Percentiles rank a stretch among this genome's conserved stretches.
Evolutionary conservation across 2,329 filamentous ascomycete species (phyloP).

Genomic region (Falciphora oryzae): DNA sequence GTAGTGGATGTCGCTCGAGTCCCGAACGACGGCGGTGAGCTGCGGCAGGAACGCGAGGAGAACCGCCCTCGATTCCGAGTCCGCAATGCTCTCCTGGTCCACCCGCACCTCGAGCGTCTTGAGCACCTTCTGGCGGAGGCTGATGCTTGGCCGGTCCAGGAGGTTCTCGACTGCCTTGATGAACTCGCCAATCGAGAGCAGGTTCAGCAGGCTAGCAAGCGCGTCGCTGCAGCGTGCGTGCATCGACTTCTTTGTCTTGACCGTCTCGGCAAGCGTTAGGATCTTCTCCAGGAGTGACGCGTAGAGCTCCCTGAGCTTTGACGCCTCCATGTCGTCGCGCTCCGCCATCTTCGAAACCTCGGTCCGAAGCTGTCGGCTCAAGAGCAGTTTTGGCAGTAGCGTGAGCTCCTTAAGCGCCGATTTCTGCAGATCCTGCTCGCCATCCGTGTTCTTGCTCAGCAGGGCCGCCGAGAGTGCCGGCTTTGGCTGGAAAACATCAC

Average conservation of each 20-base stretch:
- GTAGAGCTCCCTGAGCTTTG: conserved; percentile 63
- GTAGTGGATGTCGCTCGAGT: conserved; percentile 65
- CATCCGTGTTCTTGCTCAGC: conserved; percentile 51
- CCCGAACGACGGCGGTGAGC: conserved; percentile 69
- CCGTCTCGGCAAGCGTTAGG: conserved; percentile 58
- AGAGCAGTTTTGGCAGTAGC: conserved; percentile 52
- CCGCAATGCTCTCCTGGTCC: conserved; percentile 62
- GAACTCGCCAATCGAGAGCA: conserved; percentile 83
- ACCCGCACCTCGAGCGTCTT: conserved; percentile 77
- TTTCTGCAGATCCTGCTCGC: conserved; percentile 41
- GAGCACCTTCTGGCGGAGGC: conserved; percentile 73
- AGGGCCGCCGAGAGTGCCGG: conserved; percentile 67
- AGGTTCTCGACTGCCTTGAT: conserved; percentile 81
- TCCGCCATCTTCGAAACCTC: conserved; percentile 53
- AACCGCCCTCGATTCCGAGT: conserved; percentile 53
- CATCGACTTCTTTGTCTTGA: conserved; percentile 50
- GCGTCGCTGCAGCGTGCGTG: conserved; percentile 60
- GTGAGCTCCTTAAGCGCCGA: conserved; percentile 50
- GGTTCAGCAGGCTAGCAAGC: conserved; percentile 72
- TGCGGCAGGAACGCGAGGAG: conserved; percentile 75
- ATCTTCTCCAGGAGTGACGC: conserved; percentile 62
- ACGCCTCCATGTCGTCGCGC: conserved; percentile 58
- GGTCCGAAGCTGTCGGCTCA: conserved; percentile 49
- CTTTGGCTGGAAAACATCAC: conserved; percentile 70
- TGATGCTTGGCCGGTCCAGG: conserved; percentile 67